Conservation (phyloP, 306 rosid genomes). For the Quercus mongolica region DNA sequence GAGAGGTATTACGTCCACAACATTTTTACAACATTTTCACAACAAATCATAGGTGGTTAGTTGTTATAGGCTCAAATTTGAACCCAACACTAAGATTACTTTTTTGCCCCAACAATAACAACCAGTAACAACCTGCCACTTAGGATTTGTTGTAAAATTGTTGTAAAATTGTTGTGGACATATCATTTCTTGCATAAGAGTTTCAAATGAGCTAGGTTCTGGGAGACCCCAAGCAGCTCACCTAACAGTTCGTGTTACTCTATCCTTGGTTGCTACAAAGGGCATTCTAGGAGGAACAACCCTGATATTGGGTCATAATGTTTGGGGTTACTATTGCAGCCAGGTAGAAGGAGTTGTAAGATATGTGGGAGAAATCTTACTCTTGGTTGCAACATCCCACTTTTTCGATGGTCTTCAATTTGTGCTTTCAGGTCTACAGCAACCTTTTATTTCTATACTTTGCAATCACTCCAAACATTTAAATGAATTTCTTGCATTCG, state of each 20-base stretch:
- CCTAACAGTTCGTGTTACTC: constrained; percentile 24
- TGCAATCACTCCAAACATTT: neutral
- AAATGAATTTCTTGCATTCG: neutral
- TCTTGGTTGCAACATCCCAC: constrained; percentile 36
- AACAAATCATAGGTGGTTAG: no score
- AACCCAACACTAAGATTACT: no score
- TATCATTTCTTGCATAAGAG: no score
- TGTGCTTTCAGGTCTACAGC: constrained; percentile 30
- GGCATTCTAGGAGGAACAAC: constrained; percentile 13
- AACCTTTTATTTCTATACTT: neutral
- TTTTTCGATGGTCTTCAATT: constrained; percentile 41
- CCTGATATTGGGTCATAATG: constrained; percentile 25
- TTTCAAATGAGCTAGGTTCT: constrained; percentile 45
- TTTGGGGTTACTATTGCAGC: constrained; percentile 48
- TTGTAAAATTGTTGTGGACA: no score
- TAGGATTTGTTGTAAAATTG: no score
- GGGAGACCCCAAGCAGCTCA: constrained; percentile 26
- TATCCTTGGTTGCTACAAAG: constrained; percentile 28
- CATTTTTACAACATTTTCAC: no score
- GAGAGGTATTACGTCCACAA: neutral
- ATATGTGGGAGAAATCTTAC: constrained; percentile 32
- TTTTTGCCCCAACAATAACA: no score
- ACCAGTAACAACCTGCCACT: no score
- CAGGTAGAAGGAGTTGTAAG: constrained; percentile 27
- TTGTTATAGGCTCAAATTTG: no score